A percentile compares a stretch with the other conserved stretches of the same genome.
These are phyloP conservation scores for Pseudozyma tsukubaensis DNA, from an alignment of 1,284 basidiomycete species.

Conservation along the genomic window DNA sequence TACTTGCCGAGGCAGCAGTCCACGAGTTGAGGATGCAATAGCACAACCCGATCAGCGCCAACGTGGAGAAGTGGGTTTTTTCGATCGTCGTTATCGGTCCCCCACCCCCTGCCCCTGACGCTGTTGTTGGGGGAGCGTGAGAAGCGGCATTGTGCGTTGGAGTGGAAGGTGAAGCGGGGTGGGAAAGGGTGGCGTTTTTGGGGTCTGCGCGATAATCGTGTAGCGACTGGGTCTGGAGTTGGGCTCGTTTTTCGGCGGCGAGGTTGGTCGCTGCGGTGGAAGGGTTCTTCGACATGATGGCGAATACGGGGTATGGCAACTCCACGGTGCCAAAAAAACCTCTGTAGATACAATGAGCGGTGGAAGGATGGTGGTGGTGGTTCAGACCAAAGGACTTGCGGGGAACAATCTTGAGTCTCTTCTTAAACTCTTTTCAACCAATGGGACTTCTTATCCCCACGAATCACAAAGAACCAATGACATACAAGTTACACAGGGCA, in stretches of 20 bases:
- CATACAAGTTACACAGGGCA: too few relatives aligned
- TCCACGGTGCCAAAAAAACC: too few relatives aligned
- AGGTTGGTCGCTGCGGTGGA: constrained; percentile 1
- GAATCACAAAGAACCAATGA: too few relatives aligned
- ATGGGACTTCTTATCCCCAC: too few relatives aligned
- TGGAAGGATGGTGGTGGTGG: too few relatives aligned
- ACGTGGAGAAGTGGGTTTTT: constrained; percentile 40
- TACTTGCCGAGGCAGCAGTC: constrained; percentile 63
- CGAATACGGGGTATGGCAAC: too few relatives aligned
- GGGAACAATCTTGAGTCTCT: too few relatives aligned
- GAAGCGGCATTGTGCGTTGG: neutral
- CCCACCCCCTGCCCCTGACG: too few relatives aligned
- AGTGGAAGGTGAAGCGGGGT: neutral
- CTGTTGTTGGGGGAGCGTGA: neutral
- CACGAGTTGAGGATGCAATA: constrained; percentile 64
- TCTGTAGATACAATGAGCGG: too few relatives aligned
- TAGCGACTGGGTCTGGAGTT: constrained; percentile 26
- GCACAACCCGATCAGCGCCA: constrained; percentile 47
- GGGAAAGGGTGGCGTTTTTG: neutral
- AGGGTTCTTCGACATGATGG: too few relatives aligned
- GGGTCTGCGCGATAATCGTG: constrained; percentile 32
- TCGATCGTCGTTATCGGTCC: constrained; percentile 1
- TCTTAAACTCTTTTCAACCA: too few relatives aligned
- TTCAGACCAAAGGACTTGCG: too few relatives aligned
- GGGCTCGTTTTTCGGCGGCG: constrained; percentile 29